Evolutionary conservation across 1,284 basidiomycete genomes (phyloP).

Genomic region (Malassezia vespertilionis): DNA sequence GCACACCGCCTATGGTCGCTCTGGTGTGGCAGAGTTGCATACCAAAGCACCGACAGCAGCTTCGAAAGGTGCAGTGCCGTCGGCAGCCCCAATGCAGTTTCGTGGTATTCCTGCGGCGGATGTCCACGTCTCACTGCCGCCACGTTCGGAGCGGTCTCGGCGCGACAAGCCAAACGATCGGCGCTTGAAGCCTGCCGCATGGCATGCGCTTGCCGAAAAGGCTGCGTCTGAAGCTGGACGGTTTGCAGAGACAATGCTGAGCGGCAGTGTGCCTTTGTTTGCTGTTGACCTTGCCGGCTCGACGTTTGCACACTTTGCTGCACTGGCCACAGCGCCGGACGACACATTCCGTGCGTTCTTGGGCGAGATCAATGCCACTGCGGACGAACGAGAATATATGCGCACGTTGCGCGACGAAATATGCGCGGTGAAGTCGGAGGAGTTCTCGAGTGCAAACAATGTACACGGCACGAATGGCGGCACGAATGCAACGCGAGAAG

Average conservation of each 20-base stretch:
- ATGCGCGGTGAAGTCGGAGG: neutral
- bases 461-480: neutral
- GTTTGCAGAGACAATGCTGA: conserved; percentile 25
- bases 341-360: conserved; percentile 29
- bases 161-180: conserved; percentile 28
- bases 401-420: conserved; percentile 1
- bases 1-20: neutral
- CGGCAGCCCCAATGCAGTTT: neutral
- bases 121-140: conserved; percentile 11
- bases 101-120: neutral
- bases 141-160: conserved; percentile 9
- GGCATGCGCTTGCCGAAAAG: conserved; percentile 30
- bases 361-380: conserved; percentile 19
- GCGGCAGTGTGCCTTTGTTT: conserved; percentile 30
- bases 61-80: neutral
- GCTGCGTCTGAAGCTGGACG: conserved; percentile 28
- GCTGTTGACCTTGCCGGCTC: conserved; percentile 33
- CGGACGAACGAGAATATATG: conserved; percentile 36
- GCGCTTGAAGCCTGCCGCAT: conserved; percentile 23
- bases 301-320: conserved; percentile 22
- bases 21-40: neutral
- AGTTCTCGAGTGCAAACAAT: neutral
- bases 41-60: conserved; percentile 15
- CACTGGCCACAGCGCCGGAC: conserved; percentile 18
- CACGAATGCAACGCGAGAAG: neutral